These are phyloP conservation scores for Baudoinia panamericana DNA, from an alignment of 495 filamentous ascomycete genomes.

Conservation along the genomic window DNA sequence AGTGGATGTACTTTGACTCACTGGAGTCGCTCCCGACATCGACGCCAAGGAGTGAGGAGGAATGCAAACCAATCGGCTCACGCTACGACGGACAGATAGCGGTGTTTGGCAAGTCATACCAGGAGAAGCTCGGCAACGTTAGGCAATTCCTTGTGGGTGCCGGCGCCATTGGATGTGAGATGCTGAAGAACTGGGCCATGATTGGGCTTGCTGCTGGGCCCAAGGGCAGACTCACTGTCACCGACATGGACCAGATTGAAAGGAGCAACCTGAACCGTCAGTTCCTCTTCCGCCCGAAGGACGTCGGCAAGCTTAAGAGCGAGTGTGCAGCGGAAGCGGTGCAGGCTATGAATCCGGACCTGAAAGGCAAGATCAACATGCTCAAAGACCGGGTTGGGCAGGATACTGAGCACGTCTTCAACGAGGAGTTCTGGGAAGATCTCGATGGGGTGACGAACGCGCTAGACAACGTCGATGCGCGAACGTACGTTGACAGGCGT, in stretches of 20 bases:
- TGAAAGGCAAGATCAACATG: slow-evolving; percentile 69
- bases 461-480: slow-evolving; percentile 92
- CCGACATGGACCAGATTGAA: slow-evolving; percentile 97
- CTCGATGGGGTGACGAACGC: slow-evolving; percentile 93
- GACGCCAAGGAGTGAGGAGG: slow-evolving; percentile 62
- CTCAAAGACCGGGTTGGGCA: slow-evolving; percentile 79
- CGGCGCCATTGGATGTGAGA: slow-evolving; percentile 96
- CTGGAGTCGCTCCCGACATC: slow-evolving; percentile 80
- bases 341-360: slow-evolving; percentile 85
- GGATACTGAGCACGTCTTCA: slow-evolving; percentile 90
- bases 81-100: slow-evolving; percentile 97
- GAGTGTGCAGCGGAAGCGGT: slow-evolving; percentile 84
- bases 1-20: slow-evolving; percentile 96
- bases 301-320: slow-evolving; percentile 96
- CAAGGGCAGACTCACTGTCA: slow-evolving; percentile 76
- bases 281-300: slow-evolving; percentile 86
- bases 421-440: slow-evolving; percentile 85
- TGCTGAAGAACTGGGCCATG: slow-evolving; percentile 99
- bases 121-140: slow-evolving; percentile 79
- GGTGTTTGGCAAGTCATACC: slow-evolving; percentile 86
- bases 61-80: slow-evolving; percentile 65
- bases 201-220: slow-evolving; percentile 85
- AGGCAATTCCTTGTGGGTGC: slow-evolving; percentile 92
- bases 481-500: slow-evolving; percentile 92
- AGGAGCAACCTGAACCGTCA: slow-evolving; percentile 98